A percentile compares a stretch with the other conserved stretches of the same genome.
Conservation (phyloP, 129 eudicot species). For the Flaveria robusta region DNA sequence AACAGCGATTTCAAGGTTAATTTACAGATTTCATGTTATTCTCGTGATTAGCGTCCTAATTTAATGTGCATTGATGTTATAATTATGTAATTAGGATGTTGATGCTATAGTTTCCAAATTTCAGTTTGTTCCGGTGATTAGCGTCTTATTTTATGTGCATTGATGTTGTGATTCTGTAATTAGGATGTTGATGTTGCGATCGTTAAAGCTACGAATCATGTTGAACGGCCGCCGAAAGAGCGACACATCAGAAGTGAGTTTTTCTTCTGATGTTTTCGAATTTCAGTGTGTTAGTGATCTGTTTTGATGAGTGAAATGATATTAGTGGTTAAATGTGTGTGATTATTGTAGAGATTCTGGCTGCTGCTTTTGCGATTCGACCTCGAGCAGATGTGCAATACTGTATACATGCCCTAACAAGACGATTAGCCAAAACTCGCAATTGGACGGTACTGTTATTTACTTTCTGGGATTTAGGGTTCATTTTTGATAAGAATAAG, state of each 20-base stretch:
- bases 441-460: constrained; percentile 79
- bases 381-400: constrained; percentile 98
- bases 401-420: constrained; percentile 76
- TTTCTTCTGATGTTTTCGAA: background rate
- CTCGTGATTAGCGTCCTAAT: background rate
- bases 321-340: background rate
- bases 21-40: background rate
- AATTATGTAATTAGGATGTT: background rate
- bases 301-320: constrained; percentile 16
- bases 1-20: constrained; percentile 93
- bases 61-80: background rate
- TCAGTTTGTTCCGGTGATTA: too few species aligned
- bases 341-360: constrained; percentile 62
- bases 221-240: constrained; percentile 95
- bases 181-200: constrained; percentile 94
- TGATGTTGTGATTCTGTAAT: constrained; percentile 37
- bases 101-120: too few species aligned
- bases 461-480: background rate
- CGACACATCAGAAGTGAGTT: constrained; percentile 91
- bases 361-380: constrained; percentile 74
- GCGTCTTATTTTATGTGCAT: constrained; percentile 8
- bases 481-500: background rate
- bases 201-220: constrained; percentile 95
- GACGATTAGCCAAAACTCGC: constrained; percentile 87
- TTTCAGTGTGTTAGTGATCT: background rate